phyloP scores from a whole-genome alignment of 2,329 filamentous ascomycete genomes.

The Ophiostoma pallidulum region DNA sequence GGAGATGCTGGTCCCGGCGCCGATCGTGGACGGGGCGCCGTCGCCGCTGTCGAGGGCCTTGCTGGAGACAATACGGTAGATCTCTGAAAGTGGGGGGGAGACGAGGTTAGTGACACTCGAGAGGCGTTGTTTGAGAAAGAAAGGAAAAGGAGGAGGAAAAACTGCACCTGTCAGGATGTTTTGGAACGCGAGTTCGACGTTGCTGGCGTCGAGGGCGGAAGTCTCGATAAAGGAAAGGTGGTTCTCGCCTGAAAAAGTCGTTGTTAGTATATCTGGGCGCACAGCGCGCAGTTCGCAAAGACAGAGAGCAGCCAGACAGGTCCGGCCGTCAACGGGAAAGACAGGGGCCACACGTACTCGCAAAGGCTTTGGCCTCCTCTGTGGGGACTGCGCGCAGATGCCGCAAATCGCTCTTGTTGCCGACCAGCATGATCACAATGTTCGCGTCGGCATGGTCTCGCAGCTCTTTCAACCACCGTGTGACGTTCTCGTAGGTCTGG shows the following conservation, averaged over 20 bases:
- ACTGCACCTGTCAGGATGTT: constrained; percentile 94
- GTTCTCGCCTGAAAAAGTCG: constrained; percentile 66
- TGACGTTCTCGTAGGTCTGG: constrained; percentile 98
- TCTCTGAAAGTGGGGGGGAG: constrained; percentile 54
- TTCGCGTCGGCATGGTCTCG: constrained; percentile 96
- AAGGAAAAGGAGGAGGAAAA: neutral
- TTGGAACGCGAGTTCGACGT: constrained; percentile 98
- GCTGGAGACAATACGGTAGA: constrained; percentile 97
- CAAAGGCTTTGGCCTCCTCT: constrained; percentile 96
- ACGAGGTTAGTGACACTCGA: neutral
- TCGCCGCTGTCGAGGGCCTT: constrained; percentile 92
- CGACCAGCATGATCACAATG: constrained; percentile 99
- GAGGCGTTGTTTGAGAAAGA: neutral
- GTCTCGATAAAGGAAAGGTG: constrained; percentile 99
- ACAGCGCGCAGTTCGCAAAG: neutral
- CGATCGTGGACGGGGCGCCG: constrained; percentile 67
- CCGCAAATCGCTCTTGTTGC: constrained; percentile 99
- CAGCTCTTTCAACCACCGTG: constrained; percentile 97
- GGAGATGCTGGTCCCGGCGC: constrained; percentile 72
- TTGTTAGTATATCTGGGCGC: constrained; percentile 15
- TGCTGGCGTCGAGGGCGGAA: constrained; percentile 95
- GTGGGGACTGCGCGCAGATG: constrained; percentile 94
- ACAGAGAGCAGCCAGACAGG: neutral
- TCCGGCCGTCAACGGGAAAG: too few species aligned
- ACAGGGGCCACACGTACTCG: constrained; percentile 59